phyloP scores from a whole-genome alignment of 139 green algal genomes.

The Raphidocelis subcapitata region DNA sequence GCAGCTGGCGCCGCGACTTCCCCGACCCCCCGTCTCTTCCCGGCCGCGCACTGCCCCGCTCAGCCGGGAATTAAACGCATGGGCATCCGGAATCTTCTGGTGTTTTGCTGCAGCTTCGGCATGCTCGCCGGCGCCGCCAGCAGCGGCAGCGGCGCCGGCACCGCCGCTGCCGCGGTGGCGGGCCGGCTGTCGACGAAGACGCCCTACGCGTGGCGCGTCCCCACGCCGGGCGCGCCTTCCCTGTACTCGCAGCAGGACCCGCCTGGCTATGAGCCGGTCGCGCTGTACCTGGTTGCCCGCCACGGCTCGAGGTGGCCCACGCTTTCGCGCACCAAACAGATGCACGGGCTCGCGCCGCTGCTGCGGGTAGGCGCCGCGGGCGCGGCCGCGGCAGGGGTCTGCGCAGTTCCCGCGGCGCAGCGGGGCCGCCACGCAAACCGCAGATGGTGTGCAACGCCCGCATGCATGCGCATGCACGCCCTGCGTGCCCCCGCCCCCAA shows the following conservation, averaged over 20 bases:
- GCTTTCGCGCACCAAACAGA: background rate
- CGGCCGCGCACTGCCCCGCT: too few relatives aligned
- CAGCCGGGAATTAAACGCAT: too few relatives aligned
- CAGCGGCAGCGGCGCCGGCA: too few relatives aligned
- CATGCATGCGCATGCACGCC: too few relatives aligned
- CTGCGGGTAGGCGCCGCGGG: background rate
- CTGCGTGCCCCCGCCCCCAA: too few relatives aligned
- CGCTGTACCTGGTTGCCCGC: constrained; percentile 36
- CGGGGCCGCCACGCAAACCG: background rate
- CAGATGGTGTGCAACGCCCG: background rate
- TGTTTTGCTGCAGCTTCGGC: too few relatives aligned
- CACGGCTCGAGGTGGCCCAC: constrained; percentile 47
- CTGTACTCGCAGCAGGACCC: constrained; percentile 38
- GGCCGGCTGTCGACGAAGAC: too few relatives aligned
- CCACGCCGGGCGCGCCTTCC: constrained; percentile 19
- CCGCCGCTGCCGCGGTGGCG: too few relatives aligned
- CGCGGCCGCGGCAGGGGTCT: background rate
- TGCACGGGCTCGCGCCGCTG: background rate
- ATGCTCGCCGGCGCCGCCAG: too few relatives aligned
- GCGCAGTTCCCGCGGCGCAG: background rate
- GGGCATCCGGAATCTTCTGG: too few relatives aligned
- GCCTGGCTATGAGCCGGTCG: constrained; percentile 26
- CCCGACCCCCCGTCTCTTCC: too few relatives aligned
- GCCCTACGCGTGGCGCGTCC: constrained; percentile 25
- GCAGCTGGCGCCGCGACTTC: too few relatives aligned